Evolutionary conservation across 2,329 filamentous ascomycete genomes (phyloP).

Genomic region (Furcasterigmium furcatum): DNA sequence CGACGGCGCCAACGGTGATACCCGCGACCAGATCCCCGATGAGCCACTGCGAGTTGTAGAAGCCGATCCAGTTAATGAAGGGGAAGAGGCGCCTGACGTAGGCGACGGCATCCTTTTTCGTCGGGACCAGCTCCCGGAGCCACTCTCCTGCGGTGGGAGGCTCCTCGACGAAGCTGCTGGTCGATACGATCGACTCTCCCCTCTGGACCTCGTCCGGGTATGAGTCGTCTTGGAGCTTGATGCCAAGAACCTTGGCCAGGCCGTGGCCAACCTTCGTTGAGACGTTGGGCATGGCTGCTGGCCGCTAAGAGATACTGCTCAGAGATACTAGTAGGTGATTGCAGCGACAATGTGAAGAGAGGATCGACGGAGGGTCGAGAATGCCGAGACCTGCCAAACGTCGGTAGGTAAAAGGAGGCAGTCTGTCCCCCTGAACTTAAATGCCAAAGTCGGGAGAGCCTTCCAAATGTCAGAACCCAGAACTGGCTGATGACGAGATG

Average conservation of each 20-base stretch:
- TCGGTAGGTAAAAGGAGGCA: no score
- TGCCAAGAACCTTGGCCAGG: constrained; percentile 76
- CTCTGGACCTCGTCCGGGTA: constrained; percentile 60
- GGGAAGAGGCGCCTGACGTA: constrained; percentile 80
- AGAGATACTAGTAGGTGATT: no score
- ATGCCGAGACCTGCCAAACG: no score
- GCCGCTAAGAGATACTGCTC: not conserved
- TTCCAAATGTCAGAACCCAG: constrained; percentile 9
- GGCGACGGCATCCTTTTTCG: constrained; percentile 41
- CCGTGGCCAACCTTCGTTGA: constrained; percentile 63
- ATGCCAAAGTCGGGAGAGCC: no score
- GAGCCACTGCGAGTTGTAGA: constrained; percentile 90
- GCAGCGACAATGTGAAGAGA: no score
- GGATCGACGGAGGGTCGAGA: no score
- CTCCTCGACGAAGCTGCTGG: constrained; percentile 78
- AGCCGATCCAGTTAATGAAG: constrained; percentile 81
- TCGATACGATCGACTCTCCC: constrained; percentile 75
- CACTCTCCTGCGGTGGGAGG: constrained; percentile 75
- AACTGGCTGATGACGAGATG: no score
- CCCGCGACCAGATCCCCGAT: constrained; percentile 83
- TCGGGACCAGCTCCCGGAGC: constrained; percentile 62
- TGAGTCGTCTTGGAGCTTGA: constrained; percentile 61
- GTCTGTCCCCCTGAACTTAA: no score
- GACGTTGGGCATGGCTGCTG: constrained; percentile 29
- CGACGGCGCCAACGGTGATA: constrained; percentile 57